Percentiles rank a stretch among this genome's conserved stretches.
Evolutionary conservation across 371 early-diverging fungal species (phyloP).

Genomic region (Dichotomocladium elegans): DNA sequence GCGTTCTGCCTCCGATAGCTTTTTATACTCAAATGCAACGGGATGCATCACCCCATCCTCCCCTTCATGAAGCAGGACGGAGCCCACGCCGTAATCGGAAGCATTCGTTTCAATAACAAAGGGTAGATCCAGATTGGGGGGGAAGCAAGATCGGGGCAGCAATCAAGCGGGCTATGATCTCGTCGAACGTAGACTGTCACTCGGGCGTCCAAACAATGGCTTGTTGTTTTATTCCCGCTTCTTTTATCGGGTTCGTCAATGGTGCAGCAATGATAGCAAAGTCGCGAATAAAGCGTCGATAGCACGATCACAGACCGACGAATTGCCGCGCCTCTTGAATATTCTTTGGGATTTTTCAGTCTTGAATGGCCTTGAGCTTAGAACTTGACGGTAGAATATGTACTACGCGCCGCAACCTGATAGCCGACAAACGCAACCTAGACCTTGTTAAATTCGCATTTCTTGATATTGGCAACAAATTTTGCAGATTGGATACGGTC

Average conservation of each 20-base stretch:
- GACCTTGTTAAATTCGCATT: slow-evolving; percentile 43
- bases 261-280: not conserved
- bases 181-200: slow-evolving; percentile 5
- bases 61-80: slow-evolving; percentile 16
- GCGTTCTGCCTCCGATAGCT: no score
- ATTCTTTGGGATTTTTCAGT: no score
- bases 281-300: slow-evolving; percentile 2
- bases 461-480: slow-evolving; percentile 36
- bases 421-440: slow-evolving; percentile 41
- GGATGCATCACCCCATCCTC: slow-evolving; percentile 26
- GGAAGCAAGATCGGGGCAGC: slow-evolving; percentile 6
- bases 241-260: no score
- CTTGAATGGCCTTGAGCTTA: slow-evolving; percentile 31
- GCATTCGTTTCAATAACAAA: slow-evolving; percentile 33
- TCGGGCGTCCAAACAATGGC: slow-evolving; percentile 6
- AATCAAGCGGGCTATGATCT: slow-evolving; percentile 1
- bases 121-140: slow-evolving; percentile 13
- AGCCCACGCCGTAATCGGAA: slow-evolving; percentile 22
- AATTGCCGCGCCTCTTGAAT: slow-evolving; percentile 32
- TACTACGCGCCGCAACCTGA: slow-evolving; percentile 21
- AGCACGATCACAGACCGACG: slow-evolving; percentile 15
- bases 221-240: no score
- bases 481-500: slow-evolving; percentile 22
- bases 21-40: slow-evolving; percentile 22
- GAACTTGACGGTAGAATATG: slow-evolving; percentile 15